Base-by-base conservation (phyloP, 208 protist species). In the Crithidia sp. region DNA sequence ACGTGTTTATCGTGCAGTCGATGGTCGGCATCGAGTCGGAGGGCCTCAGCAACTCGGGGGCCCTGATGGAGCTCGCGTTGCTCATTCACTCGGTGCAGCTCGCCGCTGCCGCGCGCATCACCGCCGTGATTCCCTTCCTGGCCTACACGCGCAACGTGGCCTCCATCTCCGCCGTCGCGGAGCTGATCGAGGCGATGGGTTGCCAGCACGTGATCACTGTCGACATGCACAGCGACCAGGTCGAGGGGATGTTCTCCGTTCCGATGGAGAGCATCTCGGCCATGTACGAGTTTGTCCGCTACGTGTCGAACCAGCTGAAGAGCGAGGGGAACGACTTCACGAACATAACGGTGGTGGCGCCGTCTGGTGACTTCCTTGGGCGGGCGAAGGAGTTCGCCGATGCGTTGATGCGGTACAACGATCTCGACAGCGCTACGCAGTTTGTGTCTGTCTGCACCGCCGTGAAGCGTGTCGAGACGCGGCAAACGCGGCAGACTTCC, bases 1-100 rank as follows among this genome's bases (percentile, higher is more conserved):
- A 99, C 85, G 89, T 99, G 7, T 99, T 97, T 74, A 87, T 99
- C 53, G 88, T 99, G 44, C 95, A 99, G 78, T 95, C 91, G 7
- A 85, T 93, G 61, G 87, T 89, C 4, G 75, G 94, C 53, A 76
- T 88, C 52, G 94, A 93, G 43, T 81, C 78, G 13, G 80, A 94
- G 56, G 92, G 82, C 52, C 88, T 98, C 43, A 97, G 97, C 67
- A 93, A 97, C 82, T 80, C 84, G 5, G 85, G 76, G 17, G 80
- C 86, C 13, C 58, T 95, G 41, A 99, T 99, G 97, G 97, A 99
- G 80, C 76, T 98, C 28, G 79, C 86, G 28, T 85, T 98, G 68
- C 90, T 97, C 81, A 67, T 95, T 0, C 91, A 98, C 70, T 89
- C 89, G 3, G 91, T 91, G 3, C 76, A 87, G 73, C 71, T 95